Evolutionary conservation across 179 eudicot species (phyloP).

Genomic region (Silene vulgaris): DNA sequence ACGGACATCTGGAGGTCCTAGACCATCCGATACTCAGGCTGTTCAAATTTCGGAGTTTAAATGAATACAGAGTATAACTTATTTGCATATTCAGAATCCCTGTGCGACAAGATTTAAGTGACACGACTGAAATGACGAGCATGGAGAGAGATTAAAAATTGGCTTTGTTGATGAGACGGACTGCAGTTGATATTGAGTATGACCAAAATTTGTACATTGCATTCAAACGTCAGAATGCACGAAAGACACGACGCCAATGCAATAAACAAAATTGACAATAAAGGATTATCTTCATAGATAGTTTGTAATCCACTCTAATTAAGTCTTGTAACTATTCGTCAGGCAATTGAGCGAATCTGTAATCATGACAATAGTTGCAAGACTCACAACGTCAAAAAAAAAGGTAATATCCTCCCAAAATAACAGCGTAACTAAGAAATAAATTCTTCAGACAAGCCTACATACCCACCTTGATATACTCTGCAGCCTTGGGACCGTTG

Average conservation of each 20-base stretch:
- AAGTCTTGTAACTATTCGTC: no score
- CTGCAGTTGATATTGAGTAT: neutral
- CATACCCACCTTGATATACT: constrained; percentile 66
- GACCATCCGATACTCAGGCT: neutral
- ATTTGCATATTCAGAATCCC: neutral
- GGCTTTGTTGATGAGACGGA: neutral
- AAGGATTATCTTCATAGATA: neutral
- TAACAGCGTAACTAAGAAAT: neutral
- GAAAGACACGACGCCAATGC: neutral
- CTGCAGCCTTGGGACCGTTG: constrained; percentile 95
- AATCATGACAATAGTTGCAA: neutral
- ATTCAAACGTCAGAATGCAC: neutral
- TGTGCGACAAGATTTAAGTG: neutral
- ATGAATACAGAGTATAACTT: neutral
- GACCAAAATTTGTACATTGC: neutral
- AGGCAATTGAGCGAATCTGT: no score
- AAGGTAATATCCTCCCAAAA: neutral
- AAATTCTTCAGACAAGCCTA: neutral
- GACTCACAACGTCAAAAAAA: no score
- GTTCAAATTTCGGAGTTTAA: neutral
- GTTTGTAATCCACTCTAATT: no score
- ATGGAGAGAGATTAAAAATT: neutral
- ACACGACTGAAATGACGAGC: neutral
- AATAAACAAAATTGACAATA: neutral
- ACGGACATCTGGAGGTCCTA: neutral